phyloP scores from a whole-genome alignment of 148 eudicot species.

The Fagopyrum homotropicum region DNA sequence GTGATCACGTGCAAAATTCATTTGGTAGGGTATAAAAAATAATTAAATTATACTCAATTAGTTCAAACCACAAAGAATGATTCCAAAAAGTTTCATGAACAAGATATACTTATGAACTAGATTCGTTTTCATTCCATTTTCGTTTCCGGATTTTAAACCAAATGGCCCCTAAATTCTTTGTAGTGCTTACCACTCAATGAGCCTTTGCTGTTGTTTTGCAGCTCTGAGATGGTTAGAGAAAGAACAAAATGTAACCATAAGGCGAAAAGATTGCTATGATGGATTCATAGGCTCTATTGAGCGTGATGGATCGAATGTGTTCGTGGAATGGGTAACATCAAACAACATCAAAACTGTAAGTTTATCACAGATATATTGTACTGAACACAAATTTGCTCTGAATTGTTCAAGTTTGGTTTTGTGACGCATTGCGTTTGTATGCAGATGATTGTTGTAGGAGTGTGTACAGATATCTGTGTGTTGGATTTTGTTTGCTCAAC shows the following conservation, averaged over 20 bases:
- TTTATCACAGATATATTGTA: background rate
- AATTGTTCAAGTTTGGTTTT: background rate
- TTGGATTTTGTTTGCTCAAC: constrained; percentile 39
- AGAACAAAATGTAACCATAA: constrained; percentile 25
- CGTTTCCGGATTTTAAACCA: too few species aligned
- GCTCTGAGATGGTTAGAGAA: constrained; percentile 36
- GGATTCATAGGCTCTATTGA: constrained; percentile 37
- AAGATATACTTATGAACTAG: too few species aligned
- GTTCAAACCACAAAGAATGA: too few species aligned
- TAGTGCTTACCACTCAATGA: background rate
- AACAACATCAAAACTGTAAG: constrained; percentile 28
- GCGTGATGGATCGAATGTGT: constrained; percentile 31
- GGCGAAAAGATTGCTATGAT: constrained; percentile 37
- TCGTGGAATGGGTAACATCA: constrained; percentile 28
- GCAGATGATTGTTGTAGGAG: constrained; percentile 33
- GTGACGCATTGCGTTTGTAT: background rate
- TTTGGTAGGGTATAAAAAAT: too few species aligned
- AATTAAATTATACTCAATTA: too few species aligned
- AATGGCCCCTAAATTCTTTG: too few species aligned
- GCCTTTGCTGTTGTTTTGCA: constrained; percentile 14
- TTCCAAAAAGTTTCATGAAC: too few species aligned
- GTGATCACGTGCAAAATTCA: too few species aligned
- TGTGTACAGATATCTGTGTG: constrained; percentile 39
- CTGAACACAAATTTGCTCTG: background rate
- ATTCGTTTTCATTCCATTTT: too few species aligned